phyloP scores from a whole-genome alignment of 352 stramenopile species.

The Phytophthora macrochlamydospora region DNA sequence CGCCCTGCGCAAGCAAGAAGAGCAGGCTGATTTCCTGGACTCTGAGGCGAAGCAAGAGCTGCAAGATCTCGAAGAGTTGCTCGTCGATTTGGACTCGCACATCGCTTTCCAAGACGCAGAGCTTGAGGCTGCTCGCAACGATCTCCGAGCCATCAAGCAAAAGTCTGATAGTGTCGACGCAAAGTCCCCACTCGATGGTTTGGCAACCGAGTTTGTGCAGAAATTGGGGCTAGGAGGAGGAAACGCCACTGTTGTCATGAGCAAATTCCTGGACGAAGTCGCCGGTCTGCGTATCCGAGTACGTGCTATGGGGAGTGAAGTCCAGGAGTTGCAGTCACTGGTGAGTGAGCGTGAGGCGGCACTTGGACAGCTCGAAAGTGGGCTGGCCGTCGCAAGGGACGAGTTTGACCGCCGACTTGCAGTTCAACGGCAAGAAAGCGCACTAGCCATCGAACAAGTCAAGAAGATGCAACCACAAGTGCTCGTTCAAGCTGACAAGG shows the following conservation, averaged over 20 bases:
- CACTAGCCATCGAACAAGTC: slow-evolving; percentile 29
- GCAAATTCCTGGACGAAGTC: slow-evolving; percentile 63
- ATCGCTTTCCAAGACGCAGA: slow-evolving; percentile 85
- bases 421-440: slow-evolving; percentile 53
- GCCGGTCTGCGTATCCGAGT: slow-evolving; percentile 51
- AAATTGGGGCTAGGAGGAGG: slow-evolving; percentile 25
- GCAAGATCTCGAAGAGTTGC: slow-evolving; percentile 70
- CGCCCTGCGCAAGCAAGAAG: slow-evolving; percentile 47
- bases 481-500: slow-evolving; percentile 8
- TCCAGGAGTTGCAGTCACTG: slow-evolving; percentile 40
- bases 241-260: slow-evolving; percentile 33
- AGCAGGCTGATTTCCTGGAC: slow-evolving; percentile 62
- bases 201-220: slow-evolving; percentile 36
- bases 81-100: slow-evolving; percentile 81
- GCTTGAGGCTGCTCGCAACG: slow-evolving; percentile 52
- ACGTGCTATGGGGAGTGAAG: slow-evolving; percentile 41
- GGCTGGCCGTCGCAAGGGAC: slow-evolving; percentile 56
- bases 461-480: slow-evolving; percentile 52
- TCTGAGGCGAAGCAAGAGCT: slow-evolving; percentile 70
- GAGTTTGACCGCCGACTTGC: slow-evolving; percentile 78
- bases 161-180: slow-evolving; percentile 37
- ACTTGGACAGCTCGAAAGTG: slow-evolving; percentile 66
- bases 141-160: slow-evolving; percentile 57
- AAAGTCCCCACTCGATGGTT: slow-evolving; percentile 50
- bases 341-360: slow-evolving; percentile 58